Conservation (phyloP, 148 eudicot species). For the Rheum nobile region DNA sequence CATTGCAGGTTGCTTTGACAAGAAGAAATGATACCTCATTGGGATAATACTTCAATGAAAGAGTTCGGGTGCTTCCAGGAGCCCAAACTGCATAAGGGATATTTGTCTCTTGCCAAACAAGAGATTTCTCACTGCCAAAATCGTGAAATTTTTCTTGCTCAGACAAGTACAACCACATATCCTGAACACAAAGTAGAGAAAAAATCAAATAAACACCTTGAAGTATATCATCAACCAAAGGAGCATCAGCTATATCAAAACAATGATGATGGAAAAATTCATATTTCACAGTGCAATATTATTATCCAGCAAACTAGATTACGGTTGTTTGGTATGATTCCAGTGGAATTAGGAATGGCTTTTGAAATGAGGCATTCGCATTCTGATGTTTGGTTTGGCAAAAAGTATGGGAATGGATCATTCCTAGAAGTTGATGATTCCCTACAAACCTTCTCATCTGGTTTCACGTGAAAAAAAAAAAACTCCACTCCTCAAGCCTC, state of each 20-base stretch:
- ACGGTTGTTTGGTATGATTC: not conserved
- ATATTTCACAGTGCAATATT: not conserved
- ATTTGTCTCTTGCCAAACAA: slow-evolving; percentile 93
- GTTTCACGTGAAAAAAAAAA: not conserved
- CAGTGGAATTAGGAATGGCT: not conserved
- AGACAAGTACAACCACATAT: slow-evolving; percentile 89
- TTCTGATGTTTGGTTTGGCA: not conserved
- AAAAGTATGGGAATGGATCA: not conserved
- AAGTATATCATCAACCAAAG: not conserved
- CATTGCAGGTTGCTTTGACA: not conserved
- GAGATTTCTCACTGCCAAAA: slow-evolving; percentile 74
- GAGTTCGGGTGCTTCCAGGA: slow-evolving; percentile 67
- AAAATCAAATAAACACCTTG: not conserved
- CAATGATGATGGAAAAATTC: not conserved
- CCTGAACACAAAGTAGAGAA: slow-evolving; percentile 28
- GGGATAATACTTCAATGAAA: slow-evolving; percentile 67
- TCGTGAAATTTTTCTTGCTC: slow-evolving; percentile 72
- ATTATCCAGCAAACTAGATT: not conserved
- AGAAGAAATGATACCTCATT: slow-evolving; percentile 48
- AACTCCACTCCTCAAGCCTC: not conserved
- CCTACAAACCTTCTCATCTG: not conserved
- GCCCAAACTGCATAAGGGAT: slow-evolving; percentile 95
- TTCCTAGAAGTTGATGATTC: not conserved
- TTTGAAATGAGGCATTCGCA: not conserved
- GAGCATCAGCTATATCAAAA: not conserved